Evolutionary conservation across 2,329 filamentous ascomycete genomes (phyloP).

Genomic region (Dactylellina drechsleri): DNA sequence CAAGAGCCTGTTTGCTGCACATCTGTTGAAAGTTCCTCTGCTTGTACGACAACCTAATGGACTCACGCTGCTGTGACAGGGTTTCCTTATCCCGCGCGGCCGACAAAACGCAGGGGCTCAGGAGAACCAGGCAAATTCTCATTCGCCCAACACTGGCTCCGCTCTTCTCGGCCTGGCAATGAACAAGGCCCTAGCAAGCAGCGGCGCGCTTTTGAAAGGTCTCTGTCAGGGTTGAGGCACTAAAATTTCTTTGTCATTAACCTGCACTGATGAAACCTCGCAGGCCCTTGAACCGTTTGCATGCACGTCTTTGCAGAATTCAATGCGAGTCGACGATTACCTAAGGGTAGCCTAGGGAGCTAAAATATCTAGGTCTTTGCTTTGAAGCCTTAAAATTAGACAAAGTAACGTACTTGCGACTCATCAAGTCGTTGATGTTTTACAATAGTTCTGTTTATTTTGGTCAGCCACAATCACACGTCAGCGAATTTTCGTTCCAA

Average conservation of each 20-base stretch:
- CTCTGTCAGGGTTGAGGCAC: conserved; percentile 6
- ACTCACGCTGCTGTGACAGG: too few species aligned
- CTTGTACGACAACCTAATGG: too few species aligned
- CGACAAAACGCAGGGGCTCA: conserved; percentile 54
- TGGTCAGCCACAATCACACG: conserved; percentile 1
- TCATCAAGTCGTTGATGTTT: background rate
- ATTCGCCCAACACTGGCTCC: background rate
- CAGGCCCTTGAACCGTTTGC: background rate
- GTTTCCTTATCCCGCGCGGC: conserved; percentile 40
- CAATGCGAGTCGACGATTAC: too few species aligned
- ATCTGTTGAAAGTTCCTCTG: background rate
- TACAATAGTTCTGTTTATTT: background rate
- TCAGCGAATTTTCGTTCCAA: conserved; percentile 20
- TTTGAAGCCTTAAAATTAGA: background rate
- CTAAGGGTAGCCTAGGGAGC: background rate
- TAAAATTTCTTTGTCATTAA: conserved; percentile 21
- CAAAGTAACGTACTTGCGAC: background rate
- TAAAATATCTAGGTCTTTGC: background rate
- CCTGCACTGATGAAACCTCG: background rate
- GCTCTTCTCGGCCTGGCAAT: conserved; percentile 22
- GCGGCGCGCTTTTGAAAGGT: conserved; percentile 4
- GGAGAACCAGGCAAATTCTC: conserved; percentile 11
- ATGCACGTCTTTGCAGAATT: too few species aligned
- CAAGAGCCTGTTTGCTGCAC: background rate
- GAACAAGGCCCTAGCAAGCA: conserved; percentile 37